phyloP scores from a whole-genome alignment of 192 early-diverging fungal species.

The Hyaloraphidium curvatum region DNA sequence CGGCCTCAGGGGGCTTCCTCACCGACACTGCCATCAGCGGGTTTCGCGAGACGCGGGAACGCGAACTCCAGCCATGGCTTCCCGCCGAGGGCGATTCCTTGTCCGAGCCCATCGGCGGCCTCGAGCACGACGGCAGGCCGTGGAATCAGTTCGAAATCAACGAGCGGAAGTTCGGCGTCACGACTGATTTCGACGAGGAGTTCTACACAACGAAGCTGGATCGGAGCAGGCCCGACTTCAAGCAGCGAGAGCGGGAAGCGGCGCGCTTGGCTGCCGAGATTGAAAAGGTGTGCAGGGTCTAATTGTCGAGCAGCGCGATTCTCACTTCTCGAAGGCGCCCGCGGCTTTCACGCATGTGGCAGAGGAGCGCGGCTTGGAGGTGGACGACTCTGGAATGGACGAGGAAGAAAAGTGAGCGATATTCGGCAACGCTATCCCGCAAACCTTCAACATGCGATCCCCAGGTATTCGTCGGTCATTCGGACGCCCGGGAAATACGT shows the following conservation, averaged over 20 bases:
- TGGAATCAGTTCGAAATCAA: conserved; percentile 99
- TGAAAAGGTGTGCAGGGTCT: conserved; percentile 29
- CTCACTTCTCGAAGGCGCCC: conserved; percentile 20
- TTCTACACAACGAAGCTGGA: conserved; percentile 91
- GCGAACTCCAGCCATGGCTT: conserved; percentile 72
- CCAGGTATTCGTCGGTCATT: conserved; percentile 8
- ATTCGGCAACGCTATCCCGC: conserved; percentile 37
- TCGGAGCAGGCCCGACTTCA: conserved; percentile 59
- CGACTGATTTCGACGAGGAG: conserved; percentile 88
- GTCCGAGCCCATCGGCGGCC: not conserved
- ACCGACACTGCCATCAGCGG: conserved; percentile 82
- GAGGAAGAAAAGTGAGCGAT: conserved; percentile 83
- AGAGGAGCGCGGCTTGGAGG: conserved; percentile 63
- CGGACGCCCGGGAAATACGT: conserved; percentile 60
- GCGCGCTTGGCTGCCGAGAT: conserved; percentile 79
- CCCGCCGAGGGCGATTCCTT: conserved; percentile 37
- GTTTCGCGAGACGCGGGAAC: conserved; percentile 38
- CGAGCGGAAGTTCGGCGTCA: conserved; percentile 82
- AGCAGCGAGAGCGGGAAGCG: conserved; percentile 72
- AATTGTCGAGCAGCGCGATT: not conserved
- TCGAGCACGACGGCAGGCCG: conserved; percentile 4
- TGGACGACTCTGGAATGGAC: conserved; percentile 37
- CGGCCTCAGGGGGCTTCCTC: conserved; percentile 29
- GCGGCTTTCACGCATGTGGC: conserved; percentile 66
- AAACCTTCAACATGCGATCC: not conserved